A percentile compares a stretch with the other conserved stretches of the same genome.
These are phyloP conservation scores for Tulasnella sp. DNA, from an alignment of 768 basidiomycete genomes.

Conservation along the genomic window DNA sequence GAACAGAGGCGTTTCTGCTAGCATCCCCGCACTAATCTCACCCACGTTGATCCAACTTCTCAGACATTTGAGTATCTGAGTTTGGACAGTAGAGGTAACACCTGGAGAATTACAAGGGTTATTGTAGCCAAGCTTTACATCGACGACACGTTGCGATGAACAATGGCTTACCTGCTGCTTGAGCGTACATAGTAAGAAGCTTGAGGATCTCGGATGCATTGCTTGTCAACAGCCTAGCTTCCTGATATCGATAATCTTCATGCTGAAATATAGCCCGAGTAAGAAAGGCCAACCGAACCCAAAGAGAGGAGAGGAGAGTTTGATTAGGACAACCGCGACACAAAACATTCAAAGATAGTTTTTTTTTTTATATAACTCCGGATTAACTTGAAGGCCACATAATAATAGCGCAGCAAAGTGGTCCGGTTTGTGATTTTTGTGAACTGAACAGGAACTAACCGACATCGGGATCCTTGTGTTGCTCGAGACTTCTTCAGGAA, in stretches of 20 bases:
- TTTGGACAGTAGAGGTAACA: constrained; percentile 63
- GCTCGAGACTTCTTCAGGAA: constrained; percentile 76
- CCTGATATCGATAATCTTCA: constrained; percentile 55
- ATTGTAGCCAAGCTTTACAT: constrained; percentile 1
- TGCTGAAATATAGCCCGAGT: too few species aligned
- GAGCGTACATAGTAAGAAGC: constrained; percentile 75
- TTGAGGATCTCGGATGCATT: constrained; percentile 63
- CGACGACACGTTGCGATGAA: constrained; percentile 2
- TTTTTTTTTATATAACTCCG: too few species aligned
- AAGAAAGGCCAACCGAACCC: too few species aligned
- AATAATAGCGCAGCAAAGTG: too few species aligned
- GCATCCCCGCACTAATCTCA: constrained; percentile 50
- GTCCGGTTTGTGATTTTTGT: too few species aligned
- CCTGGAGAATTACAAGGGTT: too few species aligned
- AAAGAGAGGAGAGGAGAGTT: not conserved
- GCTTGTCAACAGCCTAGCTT: constrained; percentile 45
- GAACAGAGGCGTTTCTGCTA: constrained; percentile 71
- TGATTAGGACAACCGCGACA: not conserved
- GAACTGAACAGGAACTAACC: constrained; percentile 37
- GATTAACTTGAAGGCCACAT: too few species aligned
- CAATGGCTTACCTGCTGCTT: constrained; percentile 57
- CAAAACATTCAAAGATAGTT: too few species aligned
- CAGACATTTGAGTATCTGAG: constrained; percentile 70
- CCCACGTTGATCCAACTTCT: constrained; percentile 82
- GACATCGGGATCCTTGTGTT: constrained; percentile 83